Evolutionary conservation across 2,329 filamentous ascomycete species (phyloP), one percentile per base, ranked within the genome.

Genomic region (Mariannaea elegans): DNA sequence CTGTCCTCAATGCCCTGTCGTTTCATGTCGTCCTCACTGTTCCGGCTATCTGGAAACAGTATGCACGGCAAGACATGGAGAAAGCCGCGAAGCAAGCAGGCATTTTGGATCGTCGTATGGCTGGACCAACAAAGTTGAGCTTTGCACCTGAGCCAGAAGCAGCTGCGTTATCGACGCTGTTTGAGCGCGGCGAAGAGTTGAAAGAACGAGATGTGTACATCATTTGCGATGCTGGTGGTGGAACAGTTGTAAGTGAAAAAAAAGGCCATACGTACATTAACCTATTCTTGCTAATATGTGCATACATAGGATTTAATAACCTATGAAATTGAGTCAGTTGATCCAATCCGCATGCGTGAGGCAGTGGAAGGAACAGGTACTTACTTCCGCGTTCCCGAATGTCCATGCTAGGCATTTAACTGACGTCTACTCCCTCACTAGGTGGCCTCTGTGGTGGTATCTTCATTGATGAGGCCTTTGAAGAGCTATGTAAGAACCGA

Each of bases 391-490:
- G 12, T 4, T 2, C 16, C 9, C 5, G 2, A 12, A 8, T 4
- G 7, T 29, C n/a, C 9, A 7, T 8, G 8, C n/a, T 4, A 10
- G 2, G n/a, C 29, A 19, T n/a, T n/a, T 13, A 4, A 16, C 54
- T 34, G 31, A 46, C 23, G 13, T 16, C 16, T n/a, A 19, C 21
- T n/a, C n/a, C n/a, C n/a, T n/a, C 16, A 13, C 13, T 23, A 62
- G 59, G 59, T 21, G 56, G 56, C 14, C 56, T 62, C 7, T 62
- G 56, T 7, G 56, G 59, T n/a, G 51, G 59, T 23, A 62, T 56
- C 29, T 62, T 62, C 14, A 52, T 62, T 18, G 50, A 62, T 10
- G 59, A 58, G 16, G 59, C 19, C 2, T 59, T 62, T 16, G 38
- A 36, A 56, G 9, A 9, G 18, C 27, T 51, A 44, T 7, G 5